Evolutionary conservation across 2,329 filamentous ascomycete genomes (phyloP).

Genomic region (Epichloe festucae): DNA sequence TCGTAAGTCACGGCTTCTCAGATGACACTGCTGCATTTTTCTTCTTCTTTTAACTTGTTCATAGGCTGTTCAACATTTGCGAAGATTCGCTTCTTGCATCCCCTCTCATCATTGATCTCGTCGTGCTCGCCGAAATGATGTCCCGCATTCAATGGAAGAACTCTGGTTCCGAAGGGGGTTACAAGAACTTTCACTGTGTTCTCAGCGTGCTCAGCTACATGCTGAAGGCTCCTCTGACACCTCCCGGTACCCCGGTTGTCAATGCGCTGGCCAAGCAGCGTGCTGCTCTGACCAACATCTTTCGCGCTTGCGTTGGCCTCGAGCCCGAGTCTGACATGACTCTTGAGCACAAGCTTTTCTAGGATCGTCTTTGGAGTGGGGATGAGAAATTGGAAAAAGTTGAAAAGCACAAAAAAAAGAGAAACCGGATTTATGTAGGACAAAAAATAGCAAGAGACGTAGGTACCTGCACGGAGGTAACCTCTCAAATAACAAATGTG

Average conservation of each 20-base stretch:
- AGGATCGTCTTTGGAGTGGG: constrained; percentile 14
- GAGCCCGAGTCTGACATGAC: constrained; percentile 99
- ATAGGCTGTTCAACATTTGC: constrained; percentile 91
- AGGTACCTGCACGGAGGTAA: constrained; percentile 5
- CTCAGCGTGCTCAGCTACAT: constrained; percentile 97
- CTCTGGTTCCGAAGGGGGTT: constrained; percentile 51
- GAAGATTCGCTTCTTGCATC: constrained; percentile 95
- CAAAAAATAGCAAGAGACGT: constrained; percentile 11
- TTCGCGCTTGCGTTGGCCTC: constrained; percentile 91
- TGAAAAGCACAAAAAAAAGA: background rate
- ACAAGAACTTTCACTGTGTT: constrained; percentile 91
- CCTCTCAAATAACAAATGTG: background rate
- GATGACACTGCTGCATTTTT: background rate
- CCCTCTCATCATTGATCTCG: constrained; percentile 92
- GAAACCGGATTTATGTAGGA: background rate
- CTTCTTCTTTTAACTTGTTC: constrained; percentile 8
- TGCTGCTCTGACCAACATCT: constrained; percentile 89
- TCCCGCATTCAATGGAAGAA: constrained; percentile 90
- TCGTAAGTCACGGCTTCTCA: constrained; percentile 35
- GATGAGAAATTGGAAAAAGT: background rate
- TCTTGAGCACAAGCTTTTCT: constrained; percentile 95
- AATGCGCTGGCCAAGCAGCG: constrained; percentile 96
- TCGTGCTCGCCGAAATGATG: constrained; percentile 93
- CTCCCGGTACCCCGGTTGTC: constrained; percentile 87
- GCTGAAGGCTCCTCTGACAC: constrained; percentile 91